These are phyloP conservation scores for Monosporozyma aerobia DNA, from an alignment of 805 yeast species.

Conservation along the genomic window DNA sequence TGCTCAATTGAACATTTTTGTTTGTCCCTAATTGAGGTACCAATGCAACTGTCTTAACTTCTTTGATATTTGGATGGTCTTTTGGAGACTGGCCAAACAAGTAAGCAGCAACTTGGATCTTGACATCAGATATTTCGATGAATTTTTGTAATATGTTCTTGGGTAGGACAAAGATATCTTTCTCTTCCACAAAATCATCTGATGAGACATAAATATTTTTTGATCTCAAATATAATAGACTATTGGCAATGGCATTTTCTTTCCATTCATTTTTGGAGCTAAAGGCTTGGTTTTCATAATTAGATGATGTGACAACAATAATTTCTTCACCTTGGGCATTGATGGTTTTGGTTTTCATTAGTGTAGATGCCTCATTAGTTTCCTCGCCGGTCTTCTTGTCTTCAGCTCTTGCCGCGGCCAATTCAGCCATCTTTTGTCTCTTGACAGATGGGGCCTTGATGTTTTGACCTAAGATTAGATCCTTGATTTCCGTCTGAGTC, in stretches of 20 bases:
- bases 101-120: constrained; percentile 74
- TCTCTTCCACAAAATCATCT: constrained; percentile 51
- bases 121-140: constrained; percentile 68
- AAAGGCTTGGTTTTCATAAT: constrained; percentile 77
- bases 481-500: constrained; percentile 90
- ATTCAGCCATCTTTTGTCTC: constrained; percentile 74
- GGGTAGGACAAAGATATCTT: constrained; percentile 70
- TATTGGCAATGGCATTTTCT: constrained; percentile 68
- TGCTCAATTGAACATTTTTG: constrained; percentile 55
- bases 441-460: constrained; percentile 81
- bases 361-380: constrained; percentile 48
- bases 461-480: constrained; percentile 88
- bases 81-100: constrained; percentile 72
- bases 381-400: constrained; percentile 30
- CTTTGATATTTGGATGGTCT: constrained; percentile 67
- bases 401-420: constrained; percentile 42
- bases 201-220: constrained; percentile 66
- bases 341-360: constrained; percentile 71
- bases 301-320: constrained; percentile 83
- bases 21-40: constrained; percentile 83
- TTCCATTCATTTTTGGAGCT: constrained; percentile 89
- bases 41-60: constrained; percentile 61
- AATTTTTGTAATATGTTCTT: constrained; percentile 69
- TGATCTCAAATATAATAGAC: constrained; percentile 61
- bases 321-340: constrained; percentile 96